Base-by-base conservation (phyloP, 2,329 filamentous ascomycete species). In the Xylariales sp. region DNA sequence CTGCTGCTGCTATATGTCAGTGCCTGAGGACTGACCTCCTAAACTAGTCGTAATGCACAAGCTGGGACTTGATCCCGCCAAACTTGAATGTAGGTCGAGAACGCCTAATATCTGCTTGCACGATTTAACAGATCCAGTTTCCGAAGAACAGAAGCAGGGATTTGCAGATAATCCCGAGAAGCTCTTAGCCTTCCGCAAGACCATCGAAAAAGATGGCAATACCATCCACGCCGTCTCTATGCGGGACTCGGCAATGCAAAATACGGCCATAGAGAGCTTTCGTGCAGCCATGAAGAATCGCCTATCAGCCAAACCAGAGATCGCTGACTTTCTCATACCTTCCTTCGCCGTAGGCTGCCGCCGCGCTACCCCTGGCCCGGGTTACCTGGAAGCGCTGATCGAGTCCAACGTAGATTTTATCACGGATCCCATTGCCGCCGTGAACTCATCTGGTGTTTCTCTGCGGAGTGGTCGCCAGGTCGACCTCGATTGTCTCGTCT, bases 1-100 rank as follows among this genome's bases (percentile, higher is more conserved):
- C n/a, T n/a, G n/a, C n/a, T n/a, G n/a, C 4, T 64, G 71, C 46
- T 63, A 71, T 38, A 73, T 69, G 45, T 55, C 56, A 9, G 64
- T 74, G 20, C 70, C 73, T 46, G 46, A 54, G 4, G 64, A 61
- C 43, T 65, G 64, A 8, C 24, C 24, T 8, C 24, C 24, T 27
- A n/a, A n/a, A 27, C n/a, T 27, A 27, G 8, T n/a, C 24, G 8
- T 27, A n/a, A n/a, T 8, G 24, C 8, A 27, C 24, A 8, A 27
- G 8, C 8, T n/a, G 8, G 24, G 24, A 8, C 24, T n/a, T 27
- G 24, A n/a, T 8, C 8, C 8, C 8, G n/a, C 24, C 24, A 27
- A 27, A 8, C n/a, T 27, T 27, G 24, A 8, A 8, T 27, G 24
- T 27, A 27, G n/a, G 24, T 27, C 24, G 21, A 71, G 68, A 46